Percentiles rank a stretch among this genome's conserved stretches.
phyloP scores from a whole-genome alignment of 1,284 basidiomycete species.

The Sporisorium iseilematis-ciliati region DNA sequence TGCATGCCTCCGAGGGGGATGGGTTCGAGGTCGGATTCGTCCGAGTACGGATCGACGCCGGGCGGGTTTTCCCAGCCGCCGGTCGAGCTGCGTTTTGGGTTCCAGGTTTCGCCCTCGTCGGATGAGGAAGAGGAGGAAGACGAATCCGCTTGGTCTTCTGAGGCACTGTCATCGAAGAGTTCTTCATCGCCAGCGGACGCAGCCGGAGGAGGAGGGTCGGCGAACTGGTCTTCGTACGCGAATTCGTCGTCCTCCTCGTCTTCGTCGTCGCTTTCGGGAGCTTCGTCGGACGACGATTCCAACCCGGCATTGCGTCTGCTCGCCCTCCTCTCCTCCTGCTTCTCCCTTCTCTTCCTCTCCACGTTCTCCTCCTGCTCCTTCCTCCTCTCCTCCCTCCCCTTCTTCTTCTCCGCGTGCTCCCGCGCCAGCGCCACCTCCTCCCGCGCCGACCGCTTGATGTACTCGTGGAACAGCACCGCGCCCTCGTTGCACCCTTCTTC shows the following conservation, averaged over 20 bases:
- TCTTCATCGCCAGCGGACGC: constrained; percentile 51
- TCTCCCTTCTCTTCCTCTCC: constrained; percentile 60
- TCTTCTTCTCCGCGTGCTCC: constrained; percentile 39
- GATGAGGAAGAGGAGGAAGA: too few relatives aligned
- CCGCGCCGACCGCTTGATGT: constrained; percentile 51
- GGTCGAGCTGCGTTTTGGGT: constrained; percentile 20
- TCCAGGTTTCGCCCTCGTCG: constrained; percentile 20
- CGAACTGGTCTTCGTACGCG: constrained; percentile 61
- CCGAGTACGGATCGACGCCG: constrained; percentile 32
- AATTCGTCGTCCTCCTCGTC: constrained; percentile 62
- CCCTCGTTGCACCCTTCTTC: constrained; percentile 80
- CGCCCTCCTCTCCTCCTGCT: constrained; percentile 28
- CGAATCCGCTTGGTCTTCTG: constrained; percentile 23
- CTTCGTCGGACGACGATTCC: constrained; percentile 28
- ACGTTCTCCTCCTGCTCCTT: constrained; percentile 61
- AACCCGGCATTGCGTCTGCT: constrained; percentile 27
- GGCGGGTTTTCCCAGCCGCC: constrained; percentile 39
- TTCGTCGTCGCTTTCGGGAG: constrained; percentile 13
- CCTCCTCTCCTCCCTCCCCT: constrained; percentile 48
- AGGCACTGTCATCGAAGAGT: constrained; percentile 32
- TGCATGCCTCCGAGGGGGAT: constrained; percentile 54
- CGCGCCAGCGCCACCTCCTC: constrained; percentile 44
- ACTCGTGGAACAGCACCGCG: constrained; percentile 66
- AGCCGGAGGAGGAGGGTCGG: constrained; percentile 7
- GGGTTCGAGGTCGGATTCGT: constrained; percentile 60